Evolutionary conservation across 1,284 basidiomycete species (phyloP), one percentile per base, ranked within the genome.

Genomic region (Tetrapyrgos nigripes): DNA sequence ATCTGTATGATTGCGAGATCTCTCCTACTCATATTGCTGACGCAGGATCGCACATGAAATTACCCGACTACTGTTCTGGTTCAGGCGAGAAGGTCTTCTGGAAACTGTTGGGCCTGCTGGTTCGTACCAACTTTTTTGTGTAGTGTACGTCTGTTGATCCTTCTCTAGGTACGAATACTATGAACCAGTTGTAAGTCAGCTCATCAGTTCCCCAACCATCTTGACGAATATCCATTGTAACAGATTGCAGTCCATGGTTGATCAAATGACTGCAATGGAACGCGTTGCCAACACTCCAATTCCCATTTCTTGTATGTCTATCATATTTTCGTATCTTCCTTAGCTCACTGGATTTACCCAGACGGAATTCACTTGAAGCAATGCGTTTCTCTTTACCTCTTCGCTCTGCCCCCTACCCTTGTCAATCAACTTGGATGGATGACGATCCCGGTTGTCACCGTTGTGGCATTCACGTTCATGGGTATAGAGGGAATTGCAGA

Each of bases 401-500:
- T 94, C 69, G 86, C 91, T 44, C 81, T 96, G 19, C 94, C 94
- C 2, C 87, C 95, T 66, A 92, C 91, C 4, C 82, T 96, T 28
- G 85, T 94, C 49, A 83, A 84, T 55, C 89, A 93, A 53, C 76
- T 93, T 58, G 86, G 88, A 14, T 95, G 91, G 92, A 83, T 83
- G 49, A 92, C 89, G 70, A 80, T 96, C 19, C 91, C 91, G n/a
- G 81, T 96, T 28, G 87, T 93, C 10, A 92, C 91, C 23, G 86
- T 91, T 3, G 89, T 94, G 29, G 89, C 92, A 13, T 93, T 96
- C 75, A 95, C 92, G 3, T 83, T 96, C 62, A 94, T 95, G 89
- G 94, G 94, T 11, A 91, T 97, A 55, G 95, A 97, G 76, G 94
- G 94, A 10, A 96, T 97, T 62, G 94, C 94, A 0, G 89, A 94